Percentiles rank a stretch among this genome's conserved stretches.
These are phyloP conservation scores for Hirsutella rhossiliensis DNA, from an alignment of 2,329 filamentous ascomycete genomes.

Conservation along the genomic window DNA sequence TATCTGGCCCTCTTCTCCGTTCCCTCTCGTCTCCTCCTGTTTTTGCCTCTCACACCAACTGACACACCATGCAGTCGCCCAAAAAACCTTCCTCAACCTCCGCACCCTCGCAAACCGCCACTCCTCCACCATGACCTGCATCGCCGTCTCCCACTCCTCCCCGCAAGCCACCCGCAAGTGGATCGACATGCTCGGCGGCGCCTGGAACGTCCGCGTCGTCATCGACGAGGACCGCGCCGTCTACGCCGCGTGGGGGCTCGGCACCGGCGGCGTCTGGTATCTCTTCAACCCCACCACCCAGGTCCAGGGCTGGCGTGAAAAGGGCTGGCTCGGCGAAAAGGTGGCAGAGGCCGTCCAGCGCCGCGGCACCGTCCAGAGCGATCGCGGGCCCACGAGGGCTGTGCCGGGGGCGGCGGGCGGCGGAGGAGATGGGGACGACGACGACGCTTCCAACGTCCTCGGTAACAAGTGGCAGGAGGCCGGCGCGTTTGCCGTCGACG, in stretches of 20 bases:
- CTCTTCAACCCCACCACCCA: conserved; percentile 42
- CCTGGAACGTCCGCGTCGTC: conserved; percentile 40
- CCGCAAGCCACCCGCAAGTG: conserved; percentile 41
- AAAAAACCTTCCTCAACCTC: conserved; percentile 44
- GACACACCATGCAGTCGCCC: conserved; percentile 28
- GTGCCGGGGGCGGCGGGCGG: neutral
- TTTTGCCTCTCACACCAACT: neutral
- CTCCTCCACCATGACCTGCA: conserved; percentile 34
- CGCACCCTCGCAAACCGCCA: conserved; percentile 41
- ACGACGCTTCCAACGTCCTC: conserved; percentile 31
- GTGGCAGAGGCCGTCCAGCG: conserved; percentile 34
- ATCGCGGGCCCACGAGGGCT: neutral
- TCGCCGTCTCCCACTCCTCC: conserved; percentile 49
- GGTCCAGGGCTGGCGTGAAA: conserved; percentile 39
- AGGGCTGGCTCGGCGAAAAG: conserved; percentile 39
- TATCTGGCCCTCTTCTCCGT: neutral
- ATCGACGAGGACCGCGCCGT: conserved; percentile 43
- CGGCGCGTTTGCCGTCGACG: conserved; percentile 38
- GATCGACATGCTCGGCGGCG: conserved; percentile 44
- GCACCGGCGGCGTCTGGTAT: conserved; percentile 36
- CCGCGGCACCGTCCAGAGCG: conserved; percentile 17
- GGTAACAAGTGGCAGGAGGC: conserved; percentile 46
- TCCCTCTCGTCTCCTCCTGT: neutral
- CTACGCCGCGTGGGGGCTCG: conserved; percentile 49
- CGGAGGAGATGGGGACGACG: conserved; percentile 12